A percentile compares a stretch with the other conserved stretches of the same genome.
Conservation (phyloP, 2,329 filamentous ascomycete genomes). For the Aspergillus uvarum region DNA sequence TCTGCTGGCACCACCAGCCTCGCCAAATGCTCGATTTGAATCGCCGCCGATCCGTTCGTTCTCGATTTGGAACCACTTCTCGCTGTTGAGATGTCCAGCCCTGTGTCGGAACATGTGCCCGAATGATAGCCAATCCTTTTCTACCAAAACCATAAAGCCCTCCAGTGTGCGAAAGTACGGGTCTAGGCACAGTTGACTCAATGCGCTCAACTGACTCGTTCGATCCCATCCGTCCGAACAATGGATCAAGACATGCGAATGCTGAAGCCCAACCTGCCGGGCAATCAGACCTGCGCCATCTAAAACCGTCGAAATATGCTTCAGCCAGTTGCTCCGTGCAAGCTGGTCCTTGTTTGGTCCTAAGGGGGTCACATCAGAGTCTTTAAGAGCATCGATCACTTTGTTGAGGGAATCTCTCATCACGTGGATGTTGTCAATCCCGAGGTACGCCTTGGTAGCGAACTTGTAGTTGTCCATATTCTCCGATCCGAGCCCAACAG, state of each 20-base stretch:
- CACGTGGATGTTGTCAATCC: constrained; percentile 97
- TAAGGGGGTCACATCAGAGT: constrained; percentile 81
- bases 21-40: constrained; percentile 40
- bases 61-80: constrained; percentile 91
- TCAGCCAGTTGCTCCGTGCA: constrained; percentile 83
- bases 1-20: constrained; percentile 57
- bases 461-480: constrained; percentile 98
- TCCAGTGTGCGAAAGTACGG: constrained; percentile 93
- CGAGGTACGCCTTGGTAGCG: constrained; percentile 85
- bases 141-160: constrained; percentile 89
- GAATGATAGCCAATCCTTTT: constrained; percentile 98
- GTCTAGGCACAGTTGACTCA: constrained; percentile 91
- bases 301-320: constrained; percentile 80
- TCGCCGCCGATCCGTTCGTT: constrained; percentile 70
- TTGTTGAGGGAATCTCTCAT: constrained; percentile 90
- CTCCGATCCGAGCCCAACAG: constrained; percentile 88
- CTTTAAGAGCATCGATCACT: constrained; percentile 85
- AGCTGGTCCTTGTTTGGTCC: constrained; percentile 79
- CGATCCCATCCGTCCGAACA: constrained; percentile 99
- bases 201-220: constrained; percentile 87
- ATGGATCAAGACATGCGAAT: constrained; percentile 94
- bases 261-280: constrained; percentile 82
- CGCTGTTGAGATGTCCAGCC: constrained; percentile 81
- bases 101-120: constrained; percentile 96
- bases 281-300: constrained; percentile 84